These are phyloP conservation scores for Chrysoporthe deuterocubensis DNA, from an alignment of 2,329 filamentous ascomycete species.

Conservation along the genomic window DNA sequence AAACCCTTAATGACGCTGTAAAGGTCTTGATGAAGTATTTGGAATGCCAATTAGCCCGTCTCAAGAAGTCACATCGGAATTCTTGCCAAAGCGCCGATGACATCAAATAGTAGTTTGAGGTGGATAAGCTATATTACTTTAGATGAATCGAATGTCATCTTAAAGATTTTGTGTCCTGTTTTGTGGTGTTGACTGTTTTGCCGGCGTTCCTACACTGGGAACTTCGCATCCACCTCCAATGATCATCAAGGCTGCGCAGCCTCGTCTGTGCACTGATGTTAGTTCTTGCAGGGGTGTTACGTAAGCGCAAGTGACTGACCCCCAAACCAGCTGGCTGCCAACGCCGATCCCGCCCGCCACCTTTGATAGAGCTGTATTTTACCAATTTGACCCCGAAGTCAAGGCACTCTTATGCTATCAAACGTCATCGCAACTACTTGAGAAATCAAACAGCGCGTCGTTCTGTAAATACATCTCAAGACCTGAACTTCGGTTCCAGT, in stretches of 20 bases:
- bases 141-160: no score
- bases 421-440: neutral
- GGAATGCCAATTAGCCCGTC: no score
- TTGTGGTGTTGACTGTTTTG: no score
- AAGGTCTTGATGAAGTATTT: no score
- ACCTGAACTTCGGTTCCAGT: neutral
- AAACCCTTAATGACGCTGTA: no score
- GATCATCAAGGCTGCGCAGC: neutral
- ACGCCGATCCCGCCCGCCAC: neutral
- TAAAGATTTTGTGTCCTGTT: no score
- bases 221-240: neutral
- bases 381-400: neutral
- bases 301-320: neutral
- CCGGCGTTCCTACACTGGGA: neutral
- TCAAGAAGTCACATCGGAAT: no score
- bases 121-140: no score
- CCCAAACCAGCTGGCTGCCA: no score
- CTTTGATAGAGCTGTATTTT: neutral
- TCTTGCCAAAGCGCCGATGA: no score
- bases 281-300: neutral
- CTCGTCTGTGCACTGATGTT: slow-evolving; percentile 3
- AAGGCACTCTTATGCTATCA: neutral
- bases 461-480: neutral
- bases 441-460: neutral
- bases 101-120: no score